A percentile compares a stretch with the other conserved stretches of the same genome.
These are phyloP conservation scores for Solanum ahanhuiri DNA, from an alignment of 257 asterid species.

Conservation along the genomic window DNA sequence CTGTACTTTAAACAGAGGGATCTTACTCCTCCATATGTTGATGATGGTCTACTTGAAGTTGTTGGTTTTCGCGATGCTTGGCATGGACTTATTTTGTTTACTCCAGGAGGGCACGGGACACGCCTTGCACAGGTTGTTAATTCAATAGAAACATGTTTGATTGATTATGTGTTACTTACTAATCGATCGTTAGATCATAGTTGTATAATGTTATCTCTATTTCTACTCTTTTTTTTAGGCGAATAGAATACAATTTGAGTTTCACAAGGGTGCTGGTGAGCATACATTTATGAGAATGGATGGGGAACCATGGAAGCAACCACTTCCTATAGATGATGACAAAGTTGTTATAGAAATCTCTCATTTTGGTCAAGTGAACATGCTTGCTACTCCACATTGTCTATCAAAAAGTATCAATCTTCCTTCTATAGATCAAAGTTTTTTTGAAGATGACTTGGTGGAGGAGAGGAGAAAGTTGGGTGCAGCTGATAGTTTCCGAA, in stretches of 20 bases:
- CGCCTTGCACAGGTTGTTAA: slow-evolving; percentile 77
- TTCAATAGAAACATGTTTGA: neutral
- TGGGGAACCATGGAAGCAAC: slow-evolving; percentile 92
- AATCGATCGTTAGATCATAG: neutral
- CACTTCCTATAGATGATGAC: slow-evolving; percentile 59
- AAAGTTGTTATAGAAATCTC: slow-evolving; percentile 61
- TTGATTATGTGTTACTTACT: neutral
- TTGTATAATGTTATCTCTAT: neutral
- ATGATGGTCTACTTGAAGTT: slow-evolving; percentile 67
- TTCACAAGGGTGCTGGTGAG: slow-evolving; percentile 59
- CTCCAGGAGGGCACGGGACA: slow-evolving; percentile 82
- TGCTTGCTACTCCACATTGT: slow-evolving; percentile 60
- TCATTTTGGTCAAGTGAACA: slow-evolving; percentile 57
- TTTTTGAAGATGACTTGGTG: slow-evolving; percentile 14
- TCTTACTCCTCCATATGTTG: slow-evolving; percentile 68
- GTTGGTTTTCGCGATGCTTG: slow-evolving; percentile 90
- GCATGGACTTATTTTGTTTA: slow-evolving; percentile 70
- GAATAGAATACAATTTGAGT: slow-evolving; percentile 52
- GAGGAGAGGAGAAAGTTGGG: slow-evolving; percentile 73
- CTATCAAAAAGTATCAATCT: slow-evolving; percentile 41
- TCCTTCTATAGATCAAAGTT: slow-evolving; percentile 15
- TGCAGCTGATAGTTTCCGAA: slow-evolving; percentile 63
- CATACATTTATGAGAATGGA: slow-evolving; percentile 83
- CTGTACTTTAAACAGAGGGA: slow-evolving; percentile 37
- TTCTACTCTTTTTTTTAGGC: slow-evolving; percentile 23